A percentile compares a stretch with the other conserved stretches of the same genome.
Conservation (phyloP, 1,139 yeast species). For the Lodderomyces oxycetoniae region DNA sequence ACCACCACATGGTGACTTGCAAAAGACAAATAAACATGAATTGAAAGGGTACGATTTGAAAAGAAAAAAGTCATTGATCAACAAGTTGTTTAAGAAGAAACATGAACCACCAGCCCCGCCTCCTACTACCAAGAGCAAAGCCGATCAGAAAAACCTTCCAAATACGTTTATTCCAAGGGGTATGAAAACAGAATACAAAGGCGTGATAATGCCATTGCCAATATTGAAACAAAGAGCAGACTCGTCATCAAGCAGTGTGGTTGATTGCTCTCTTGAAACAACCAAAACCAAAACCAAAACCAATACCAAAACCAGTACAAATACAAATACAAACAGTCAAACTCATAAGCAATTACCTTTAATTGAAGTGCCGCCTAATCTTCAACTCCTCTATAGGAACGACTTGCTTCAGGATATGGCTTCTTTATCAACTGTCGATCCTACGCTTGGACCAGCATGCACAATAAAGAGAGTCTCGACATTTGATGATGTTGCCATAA, state of each 20-base stretch:
- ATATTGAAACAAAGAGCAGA: slow-evolving; percentile 10
- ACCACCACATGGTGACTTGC: neutral
- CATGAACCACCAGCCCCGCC: neutral
- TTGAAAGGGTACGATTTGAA: neutral
- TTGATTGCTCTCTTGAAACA: neutral
- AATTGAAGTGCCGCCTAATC: slow-evolving; percentile 8
- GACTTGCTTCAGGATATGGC: neutral
- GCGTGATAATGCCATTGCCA: slow-evolving; percentile 18
- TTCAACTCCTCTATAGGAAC: slow-evolving; percentile 5
- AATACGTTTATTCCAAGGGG: slow-evolving; percentile 13
- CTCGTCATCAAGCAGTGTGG: slow-evolving; percentile 5
- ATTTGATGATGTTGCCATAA: slow-evolving; percentile 8
- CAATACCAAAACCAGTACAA: neutral
- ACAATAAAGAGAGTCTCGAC: slow-evolving; percentile 10
- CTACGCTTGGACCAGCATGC: neutral
- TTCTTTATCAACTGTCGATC: neutral
- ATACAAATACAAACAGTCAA: neutral
- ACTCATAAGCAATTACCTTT: slow-evolving; percentile 4
- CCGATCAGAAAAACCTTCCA: too few relatives aligned
- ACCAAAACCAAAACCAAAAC: slow-evolving; percentile 1
- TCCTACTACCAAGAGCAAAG: too few relatives aligned
- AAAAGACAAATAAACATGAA: neutral
- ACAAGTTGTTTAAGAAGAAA: slow-evolving; percentile 5
- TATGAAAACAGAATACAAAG: slow-evolving; percentile 14
- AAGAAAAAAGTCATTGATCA: slow-evolving; percentile 3